Evolutionary conservation across 441 rosid genomes (phyloP), one percentile per base, ranked within the genome.

Genomic region (Gossypium lobatum): DNA sequence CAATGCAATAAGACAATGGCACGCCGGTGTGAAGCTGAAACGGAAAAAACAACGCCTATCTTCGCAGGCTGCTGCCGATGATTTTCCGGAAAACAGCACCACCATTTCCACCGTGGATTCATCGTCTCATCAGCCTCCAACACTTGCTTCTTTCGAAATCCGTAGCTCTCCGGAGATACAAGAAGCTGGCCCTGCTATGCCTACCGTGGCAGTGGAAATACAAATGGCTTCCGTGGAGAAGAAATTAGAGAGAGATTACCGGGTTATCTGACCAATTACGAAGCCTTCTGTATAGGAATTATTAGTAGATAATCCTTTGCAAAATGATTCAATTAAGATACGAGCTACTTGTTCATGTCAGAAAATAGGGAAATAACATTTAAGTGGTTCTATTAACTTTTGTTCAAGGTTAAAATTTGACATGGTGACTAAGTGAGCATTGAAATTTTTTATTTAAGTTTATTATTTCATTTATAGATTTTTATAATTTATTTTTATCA

Each of bases 1-100:
- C 8, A 75, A 78, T 28, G 85, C 73, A 17, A 53, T 89, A 64
- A 82, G 26, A 73, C 77, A 87, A 45, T 85, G 91, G 89, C 86
- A 86, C 42, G 78, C 71, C 9, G 74, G 42, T 3, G 87, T 85
- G 34, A 81, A 59, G 76, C 72, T 76, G 70, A 80, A 77, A 80
- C 85, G 70, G 76, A 84, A 76, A 45, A 77, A 74, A 62, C 69
- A 62, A 53, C 3, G 8, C 13, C 39, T 0, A 48, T 1, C 59
- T 67, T 23, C 59, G 11, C 39, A 14, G 17, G 10, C 2, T 2
- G 53, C 8, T 6, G 60, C 13, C 4, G 53, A 25, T 25, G 58
- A 48, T 48, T 23, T 26, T 67, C 28, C 71, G 6, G 3, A 3
- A 18, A 46, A 59, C 59, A 53, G 17, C 50, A 26, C 37, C 2